These are phyloP conservation scores for Podila minutissima DNA, from an alignment of 192 early-diverging fungal species.

Conservation along the genomic window DNA sequence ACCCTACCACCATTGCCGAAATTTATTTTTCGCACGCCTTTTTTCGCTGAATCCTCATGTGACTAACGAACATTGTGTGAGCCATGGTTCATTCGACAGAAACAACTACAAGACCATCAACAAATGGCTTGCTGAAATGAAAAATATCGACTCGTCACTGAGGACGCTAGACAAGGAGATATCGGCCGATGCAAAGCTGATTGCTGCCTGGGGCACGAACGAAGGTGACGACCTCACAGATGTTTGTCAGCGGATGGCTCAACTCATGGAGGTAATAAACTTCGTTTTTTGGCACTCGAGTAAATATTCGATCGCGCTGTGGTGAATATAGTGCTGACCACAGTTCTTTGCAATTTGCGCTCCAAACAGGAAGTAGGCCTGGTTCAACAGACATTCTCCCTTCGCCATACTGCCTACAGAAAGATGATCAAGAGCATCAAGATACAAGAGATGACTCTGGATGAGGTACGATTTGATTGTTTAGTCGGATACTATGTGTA, in stretches of 20 bases:
- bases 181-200: constrained; percentile 43
- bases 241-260: constrained; percentile 46
- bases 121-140: constrained; percentile 52
- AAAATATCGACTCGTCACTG: constrained; percentile 43
- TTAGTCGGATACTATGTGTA: background rate
- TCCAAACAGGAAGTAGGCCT: constrained; percentile 40
- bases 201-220: constrained; percentile 28
- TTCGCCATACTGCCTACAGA: constrained; percentile 35
- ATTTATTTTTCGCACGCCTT: background rate
- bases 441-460: constrained; percentile 41
- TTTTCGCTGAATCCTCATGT: background rate
- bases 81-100: background rate
- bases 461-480: constrained; percentile 22
- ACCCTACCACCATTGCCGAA: background rate
- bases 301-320: no score
- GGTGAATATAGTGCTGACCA: background rate
- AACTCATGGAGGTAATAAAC: constrained; percentile 44
- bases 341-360: background rate
- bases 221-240: constrained; percentile 47
- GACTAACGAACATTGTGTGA: background rate
- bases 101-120: constrained; percentile 47
- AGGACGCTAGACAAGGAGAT: constrained; percentile 48
- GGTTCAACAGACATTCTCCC: constrained; percentile 37
- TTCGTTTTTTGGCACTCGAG: background rate
- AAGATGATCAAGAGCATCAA: constrained; percentile 48